Percentiles rank a stretch among this genome's conserved stretches.
These are phyloP conservation scores for Phalaenopsis hybrid DNA, from an alignment of 116 monocot species.

Conservation along the genomic window DNA sequence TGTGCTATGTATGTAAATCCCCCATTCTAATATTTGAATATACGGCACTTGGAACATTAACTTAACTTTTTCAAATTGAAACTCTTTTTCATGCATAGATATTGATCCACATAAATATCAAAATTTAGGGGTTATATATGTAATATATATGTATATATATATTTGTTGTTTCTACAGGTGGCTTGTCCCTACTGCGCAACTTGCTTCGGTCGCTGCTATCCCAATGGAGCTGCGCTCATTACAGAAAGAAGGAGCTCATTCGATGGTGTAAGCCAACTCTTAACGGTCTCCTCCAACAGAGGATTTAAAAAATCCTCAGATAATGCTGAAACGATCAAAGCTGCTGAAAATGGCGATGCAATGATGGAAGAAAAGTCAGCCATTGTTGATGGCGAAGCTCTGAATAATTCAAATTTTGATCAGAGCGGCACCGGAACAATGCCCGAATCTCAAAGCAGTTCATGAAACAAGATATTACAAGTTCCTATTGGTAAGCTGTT, in stretches of 20 bases:
- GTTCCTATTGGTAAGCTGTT: too few species aligned
- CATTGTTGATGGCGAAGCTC: neutral
- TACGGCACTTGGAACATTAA: too few species aligned
- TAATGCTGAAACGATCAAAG: constrained; percentile 2
- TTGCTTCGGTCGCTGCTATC: constrained; percentile 88
- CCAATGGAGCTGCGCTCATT: constrained; percentile 65
- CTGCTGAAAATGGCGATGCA: neutral
- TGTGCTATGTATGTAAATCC: too few species aligned
- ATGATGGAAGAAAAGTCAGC: neutral
- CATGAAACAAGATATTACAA: neutral
- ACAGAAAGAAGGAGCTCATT: constrained; percentile 44
- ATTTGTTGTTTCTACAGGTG: constrained; percentile 34
- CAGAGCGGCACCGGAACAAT: neutral
- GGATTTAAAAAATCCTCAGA: constrained; percentile 10
- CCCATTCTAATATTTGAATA: too few species aligned
- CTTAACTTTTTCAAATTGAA: too few species aligned
- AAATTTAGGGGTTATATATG: too few species aligned
- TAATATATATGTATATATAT: too few species aligned
- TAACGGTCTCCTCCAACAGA: constrained; percentile 14
- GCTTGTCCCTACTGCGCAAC: constrained; percentile 78
- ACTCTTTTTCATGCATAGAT: too few species aligned
- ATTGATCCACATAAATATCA: too few species aligned
- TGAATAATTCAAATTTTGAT: neutral
- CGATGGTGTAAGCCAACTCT: constrained; percentile 59
- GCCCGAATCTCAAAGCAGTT: neutral